Conservation (phyloP, 371 early-diverging fungal genomes). For the Dentiscutata heterogama region DNA sequence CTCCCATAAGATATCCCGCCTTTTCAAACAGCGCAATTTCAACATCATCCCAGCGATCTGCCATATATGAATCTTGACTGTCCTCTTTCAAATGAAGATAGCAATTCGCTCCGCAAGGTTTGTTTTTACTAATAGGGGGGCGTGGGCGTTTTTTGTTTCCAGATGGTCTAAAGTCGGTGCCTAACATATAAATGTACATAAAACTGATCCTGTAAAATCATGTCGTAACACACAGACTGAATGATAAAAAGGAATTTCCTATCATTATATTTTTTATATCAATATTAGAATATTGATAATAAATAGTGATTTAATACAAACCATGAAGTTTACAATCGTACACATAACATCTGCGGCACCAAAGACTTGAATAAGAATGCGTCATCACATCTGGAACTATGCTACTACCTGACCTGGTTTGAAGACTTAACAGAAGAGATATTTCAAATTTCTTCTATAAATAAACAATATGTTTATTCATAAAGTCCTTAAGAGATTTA, state of each 20-base stretch:
- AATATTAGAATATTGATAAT: background rate
- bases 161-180: conserved; percentile 34
- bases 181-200: background rate
- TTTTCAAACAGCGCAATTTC: conserved; percentile 40
- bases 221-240: background rate
- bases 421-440: too few relatives aligned
- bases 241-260: background rate
- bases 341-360: conserved; percentile 40
- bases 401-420: background rate
- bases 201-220: background rate
- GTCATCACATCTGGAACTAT: background rate
- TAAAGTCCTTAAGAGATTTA: background rate
- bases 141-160: conserved; percentile 40
- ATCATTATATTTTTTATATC: background rate
- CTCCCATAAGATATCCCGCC: conserved; percentile 4
- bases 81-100: conserved; percentile 11
- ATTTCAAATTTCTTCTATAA: too few relatives aligned
- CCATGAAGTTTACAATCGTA: conserved; percentile 45
- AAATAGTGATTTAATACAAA: background rate
- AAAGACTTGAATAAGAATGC: conserved; percentile 38
- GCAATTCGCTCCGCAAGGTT: conserved; percentile 26
- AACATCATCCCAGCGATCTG: conserved; percentile 24
- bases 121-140: background rate
- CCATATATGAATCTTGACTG: background rate
- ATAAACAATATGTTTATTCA: too few relatives aligned